A percentile compares a stretch with the other conserved stretches of the same genome.
These are phyloP conservation scores for Anisodus acutangulus DNA, from an alignment of 257 asterid genomes.

Conservation along the genomic window DNA sequence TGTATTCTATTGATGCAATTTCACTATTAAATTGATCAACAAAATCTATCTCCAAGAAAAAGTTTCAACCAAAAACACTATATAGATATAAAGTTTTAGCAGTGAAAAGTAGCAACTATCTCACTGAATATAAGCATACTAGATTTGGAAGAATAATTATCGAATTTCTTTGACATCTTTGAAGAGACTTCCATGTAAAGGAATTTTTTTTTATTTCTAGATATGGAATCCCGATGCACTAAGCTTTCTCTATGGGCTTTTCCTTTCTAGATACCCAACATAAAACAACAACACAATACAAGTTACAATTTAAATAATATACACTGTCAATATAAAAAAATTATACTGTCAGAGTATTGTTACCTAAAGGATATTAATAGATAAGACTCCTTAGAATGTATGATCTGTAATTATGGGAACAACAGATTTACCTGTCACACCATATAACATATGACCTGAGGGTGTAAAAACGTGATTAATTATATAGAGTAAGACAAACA, in stretches of 20 bases:
- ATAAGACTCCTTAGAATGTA: not conserved
- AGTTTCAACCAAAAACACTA: not conserved
- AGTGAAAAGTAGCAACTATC: slow-evolving; percentile 25
- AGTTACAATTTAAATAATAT: not conserved
- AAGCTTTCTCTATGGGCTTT: no score
- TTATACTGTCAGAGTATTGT: not conserved
- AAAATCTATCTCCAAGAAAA: slow-evolving; percentile 19
- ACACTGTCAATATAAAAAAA: not conserved
- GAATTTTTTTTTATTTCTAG: not conserved
- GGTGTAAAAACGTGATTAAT: not conserved
- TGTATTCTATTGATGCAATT: not conserved
- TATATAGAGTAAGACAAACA: not conserved
- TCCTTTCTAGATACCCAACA: not conserved
- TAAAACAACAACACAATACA: not conserved
- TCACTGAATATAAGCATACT: not conserved
- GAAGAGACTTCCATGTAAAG: slow-evolving; percentile 11
- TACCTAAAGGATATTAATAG: no score
- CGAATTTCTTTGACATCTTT: slow-evolving; percentile 14
- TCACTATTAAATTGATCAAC: not conserved
- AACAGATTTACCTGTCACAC: not conserved
- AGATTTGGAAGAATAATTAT: slow-evolving; percentile 26
- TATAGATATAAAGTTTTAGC: slow-evolving; percentile 26
- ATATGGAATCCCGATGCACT: no score
- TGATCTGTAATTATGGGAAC: not conserved
- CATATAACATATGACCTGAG: not conserved